Evolutionary conservation across 148 eudicot species (phyloP).

Genomic region (Euryodendron excelsum): DNA sequence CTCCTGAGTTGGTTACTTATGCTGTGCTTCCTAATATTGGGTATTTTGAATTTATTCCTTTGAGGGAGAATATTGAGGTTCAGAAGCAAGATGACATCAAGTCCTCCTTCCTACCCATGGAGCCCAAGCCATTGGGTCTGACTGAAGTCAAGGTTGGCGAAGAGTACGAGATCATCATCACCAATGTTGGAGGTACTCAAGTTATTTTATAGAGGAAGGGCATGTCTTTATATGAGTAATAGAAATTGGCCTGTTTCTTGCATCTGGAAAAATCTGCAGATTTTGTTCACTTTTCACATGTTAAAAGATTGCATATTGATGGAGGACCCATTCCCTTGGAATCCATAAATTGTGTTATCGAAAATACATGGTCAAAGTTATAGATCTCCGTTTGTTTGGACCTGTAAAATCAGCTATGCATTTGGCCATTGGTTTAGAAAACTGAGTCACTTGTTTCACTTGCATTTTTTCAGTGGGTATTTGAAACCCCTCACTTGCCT

Average conservation of each 20-base stretch:
- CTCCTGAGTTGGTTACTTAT: constrained; percentile 77
- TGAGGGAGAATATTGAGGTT: constrained; percentile 33
- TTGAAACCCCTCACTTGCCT: neutral
- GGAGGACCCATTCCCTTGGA: neutral
- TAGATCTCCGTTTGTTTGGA: neutral
- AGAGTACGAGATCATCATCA: constrained; percentile 82
- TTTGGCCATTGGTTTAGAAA: neutral
- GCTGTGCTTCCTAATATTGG: constrained; percentile 87
- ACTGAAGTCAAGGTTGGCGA: constrained; percentile 78
- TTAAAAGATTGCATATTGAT: neutral
- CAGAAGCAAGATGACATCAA: constrained; percentile 16
- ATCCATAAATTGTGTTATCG: neutral
- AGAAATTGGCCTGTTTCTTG: neutral
- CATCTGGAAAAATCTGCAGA: neutral
- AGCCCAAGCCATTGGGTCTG: constrained; percentile 62
- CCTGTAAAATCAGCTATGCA: neutral
- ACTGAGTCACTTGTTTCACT: too few species aligned
- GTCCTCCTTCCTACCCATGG: constrained; percentile 15
- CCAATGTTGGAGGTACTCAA: constrained; percentile 77
- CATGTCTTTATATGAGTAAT: neutral
- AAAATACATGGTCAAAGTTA: neutral
- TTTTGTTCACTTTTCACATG: neutral
- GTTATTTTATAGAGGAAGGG: neutral
- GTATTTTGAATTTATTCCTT: constrained; percentile 84
- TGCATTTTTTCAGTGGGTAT: too few species aligned